Percentiles rank a stretch among this genome's conserved stretches.
Conservation (phyloP, 192 early-diverging fungal species). For the Linnemannia elongata region DNA sequence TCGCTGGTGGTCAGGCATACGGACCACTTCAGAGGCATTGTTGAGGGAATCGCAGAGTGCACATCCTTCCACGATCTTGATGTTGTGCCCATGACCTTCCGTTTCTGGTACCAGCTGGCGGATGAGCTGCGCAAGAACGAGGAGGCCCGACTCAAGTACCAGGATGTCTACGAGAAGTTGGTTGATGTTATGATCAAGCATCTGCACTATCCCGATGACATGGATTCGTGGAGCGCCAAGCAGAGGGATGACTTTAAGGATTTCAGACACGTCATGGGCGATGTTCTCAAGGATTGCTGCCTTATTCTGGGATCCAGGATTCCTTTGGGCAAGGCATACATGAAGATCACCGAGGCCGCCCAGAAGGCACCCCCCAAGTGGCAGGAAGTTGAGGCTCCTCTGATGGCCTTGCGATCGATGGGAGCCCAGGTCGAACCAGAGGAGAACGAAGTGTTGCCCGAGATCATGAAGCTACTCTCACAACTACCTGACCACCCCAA, state of each 20-base stretch:
- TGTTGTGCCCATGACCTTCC: slow-evolving; percentile 90
- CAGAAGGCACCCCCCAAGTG: slow-evolving; percentile 67
- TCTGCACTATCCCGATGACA: slow-evolving; percentile 87
- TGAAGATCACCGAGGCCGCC: slow-evolving; percentile 58
- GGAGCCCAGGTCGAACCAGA: slow-evolving; percentile 81
- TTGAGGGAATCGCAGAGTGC: slow-evolving; percentile 87
- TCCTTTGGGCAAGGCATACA: slow-evolving; percentile 72
- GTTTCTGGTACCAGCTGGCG: slow-evolving; percentile 89
- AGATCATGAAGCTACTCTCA: slow-evolving; percentile 92
- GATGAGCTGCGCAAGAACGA: slow-evolving; percentile 69
- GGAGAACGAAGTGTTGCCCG: slow-evolving; percentile 85
- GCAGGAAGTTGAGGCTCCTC: slow-evolving; percentile 95
- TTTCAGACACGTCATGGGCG: slow-evolving; percentile 96
- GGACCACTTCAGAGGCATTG: slow-evolving; percentile 77
- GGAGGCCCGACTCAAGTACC: slow-evolving; percentile 68
- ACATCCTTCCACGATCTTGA: slow-evolving; percentile 85
- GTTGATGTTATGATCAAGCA: slow-evolving; percentile 90
- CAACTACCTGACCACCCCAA: slow-evolving; percentile 93
- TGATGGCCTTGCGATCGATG: slow-evolving; percentile 95
- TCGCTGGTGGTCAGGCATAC: slow-evolving; percentile 77
- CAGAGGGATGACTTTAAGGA: slow-evolving; percentile 98
- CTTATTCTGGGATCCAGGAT: slow-evolving; percentile 81
- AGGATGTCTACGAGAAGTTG: slow-evolving; percentile 72
- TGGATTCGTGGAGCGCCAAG: slow-evolving; percentile 78
- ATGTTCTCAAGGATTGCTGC: slow-evolving; percentile 96